These are phyloP conservation scores for Ramichloridium luteum DNA, from an alignment of 2,329 filamentous ascomycete species.

Conservation along the genomic window DNA sequence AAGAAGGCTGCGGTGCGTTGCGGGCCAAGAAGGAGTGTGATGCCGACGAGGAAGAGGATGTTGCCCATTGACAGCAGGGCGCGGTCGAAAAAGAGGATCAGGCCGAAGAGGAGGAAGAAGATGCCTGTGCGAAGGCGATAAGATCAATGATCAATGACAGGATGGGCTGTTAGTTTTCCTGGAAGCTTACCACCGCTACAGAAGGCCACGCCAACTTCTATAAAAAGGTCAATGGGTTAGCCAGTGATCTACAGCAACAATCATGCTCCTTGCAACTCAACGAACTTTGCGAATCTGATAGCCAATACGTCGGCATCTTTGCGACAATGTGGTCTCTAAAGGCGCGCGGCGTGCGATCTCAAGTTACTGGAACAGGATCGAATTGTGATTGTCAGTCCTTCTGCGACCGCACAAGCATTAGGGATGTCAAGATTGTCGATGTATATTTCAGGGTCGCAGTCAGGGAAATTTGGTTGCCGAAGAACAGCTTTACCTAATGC, in stretches of 20 bases:
- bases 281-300: conserved; percentile 90
- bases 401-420: not conserved
- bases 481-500: not conserved
- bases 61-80: conserved; percentile 99
- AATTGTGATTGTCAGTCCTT: no score
- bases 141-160: conserved; percentile 1
- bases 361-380: not conserved
- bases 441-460: no score
- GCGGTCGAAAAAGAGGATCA: conserved; percentile 95
- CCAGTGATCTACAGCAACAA: not conserved
- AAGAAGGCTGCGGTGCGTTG: conserved; percentile 91
- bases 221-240: conserved; percentile 3
- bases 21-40: conserved; percentile 88
- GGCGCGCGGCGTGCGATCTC: not conserved
- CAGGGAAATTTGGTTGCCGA: not conserved
- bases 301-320: conserved; percentile 83
- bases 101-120: conserved; percentile 87
- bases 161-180: not conserved
- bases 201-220: conserved; percentile 94
- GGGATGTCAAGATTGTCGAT: not conserved
- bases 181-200: conserved; percentile 79
- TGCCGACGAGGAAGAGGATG: conserved; percentile 93
- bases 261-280: conserved; percentile 12
- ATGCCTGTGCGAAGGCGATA: conserved; percentile 49
- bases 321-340: conserved; percentile 4